Percentiles rank a stretch among this genome's conserved stretches.
Evolutionary conservation across 1,284 basidiomycete genomes (phyloP).

Genomic region (Cutaneotrichosporon cutaneum): DNA sequence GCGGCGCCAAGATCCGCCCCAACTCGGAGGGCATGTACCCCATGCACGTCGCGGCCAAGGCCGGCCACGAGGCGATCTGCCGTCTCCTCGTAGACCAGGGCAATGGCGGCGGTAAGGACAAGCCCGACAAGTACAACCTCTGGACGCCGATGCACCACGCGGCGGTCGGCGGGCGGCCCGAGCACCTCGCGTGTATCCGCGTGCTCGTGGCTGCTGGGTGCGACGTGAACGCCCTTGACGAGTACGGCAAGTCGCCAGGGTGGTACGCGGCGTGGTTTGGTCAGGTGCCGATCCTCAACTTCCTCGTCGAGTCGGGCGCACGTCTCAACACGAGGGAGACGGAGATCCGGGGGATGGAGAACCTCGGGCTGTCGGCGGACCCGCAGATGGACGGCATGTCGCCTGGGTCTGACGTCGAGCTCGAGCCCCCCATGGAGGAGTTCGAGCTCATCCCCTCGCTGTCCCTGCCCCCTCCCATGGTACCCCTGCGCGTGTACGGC

Average conservation of each 20-base stretch:
- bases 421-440: slow-evolving; percentile 55
- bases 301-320: slow-evolving; percentile 64
- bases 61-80: slow-evolving; percentile 84
- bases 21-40: slow-evolving; percentile 96
- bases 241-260: slow-evolving; percentile 78
- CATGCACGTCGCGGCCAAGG: slow-evolving; percentile 95
- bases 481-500: slow-evolving; percentile 62
- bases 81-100: slow-evolving; percentile 68
- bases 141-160: slow-evolving; percentile 99
- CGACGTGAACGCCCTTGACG: slow-evolving; percentile 73
- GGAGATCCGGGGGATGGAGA: slow-evolving; percentile 42
- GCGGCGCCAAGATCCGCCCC: slow-evolving; percentile 73
- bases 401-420: slow-evolving; percentile 63
- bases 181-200: slow-evolving; percentile 68
- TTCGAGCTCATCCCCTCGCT: slow-evolving; percentile 87
- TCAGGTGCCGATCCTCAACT: slow-evolving; percentile 72
- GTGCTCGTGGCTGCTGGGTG: slow-evolving; percentile 77
- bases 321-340: slow-evolving; percentile 41
- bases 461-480: slow-evolving; percentile 94
- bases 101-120: slow-evolving; percentile 68
- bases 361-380: slow-evolving; percentile 48
- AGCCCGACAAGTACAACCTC: slow-evolving; percentile 92
- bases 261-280: slow-evolving; percentile 99
- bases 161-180: slow-evolving; percentile 69
- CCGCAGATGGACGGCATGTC: slow-evolving; percentile 50